phyloP scores from a whole-genome alignment of 2,329 filamentous ascomycete genomes.

The Albophoma yamanashiensis region DNA sequence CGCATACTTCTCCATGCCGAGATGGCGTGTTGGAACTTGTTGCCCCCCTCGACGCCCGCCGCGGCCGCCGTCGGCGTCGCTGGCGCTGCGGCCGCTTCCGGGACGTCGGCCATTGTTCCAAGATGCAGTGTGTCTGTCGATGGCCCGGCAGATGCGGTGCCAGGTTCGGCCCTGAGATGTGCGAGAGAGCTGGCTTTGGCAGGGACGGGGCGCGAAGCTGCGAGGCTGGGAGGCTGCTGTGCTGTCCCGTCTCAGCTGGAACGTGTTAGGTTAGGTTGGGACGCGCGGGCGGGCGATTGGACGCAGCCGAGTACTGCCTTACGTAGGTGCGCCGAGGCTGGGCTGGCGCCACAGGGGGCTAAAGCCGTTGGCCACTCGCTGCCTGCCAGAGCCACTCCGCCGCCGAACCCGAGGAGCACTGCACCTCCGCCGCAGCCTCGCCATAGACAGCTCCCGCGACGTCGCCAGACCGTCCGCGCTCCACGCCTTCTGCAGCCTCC shows the following conservation, averaged over 20 bases:
- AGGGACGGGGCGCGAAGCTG: not conserved
- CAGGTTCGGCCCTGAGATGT: not conserved
- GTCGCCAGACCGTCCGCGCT: not conserved
- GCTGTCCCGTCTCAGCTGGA: not conserved
- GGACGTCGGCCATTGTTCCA: conserved; percentile 19
- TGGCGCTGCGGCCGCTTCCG: conserved; percentile 17
- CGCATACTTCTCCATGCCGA: conserved; percentile 83
- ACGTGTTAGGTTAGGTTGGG: not conserved
- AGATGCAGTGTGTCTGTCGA: conserved; percentile 1
- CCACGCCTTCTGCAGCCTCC: not conserved
- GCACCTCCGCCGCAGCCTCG: not conserved
- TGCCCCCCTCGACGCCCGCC: conserved; percentile 46
- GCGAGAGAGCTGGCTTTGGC: not conserved
- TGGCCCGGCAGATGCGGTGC: conserved; percentile 6
- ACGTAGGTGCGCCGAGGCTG: not conserved
- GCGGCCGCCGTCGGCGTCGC: conserved; percentile 13
- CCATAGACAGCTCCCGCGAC: not conserved
- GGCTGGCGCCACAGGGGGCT: conserved; percentile 4
- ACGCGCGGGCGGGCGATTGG: not conserved
- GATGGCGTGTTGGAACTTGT: conserved; percentile 95
- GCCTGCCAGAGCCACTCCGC: not conserved
- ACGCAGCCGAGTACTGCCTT: not conserved
- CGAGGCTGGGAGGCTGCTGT: not conserved
- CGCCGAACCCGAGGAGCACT: not conserved
- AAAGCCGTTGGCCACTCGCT: not conserved